phyloP scores from a whole-genome alignment of 2,329 filamentous ascomycete species.

The Penicillium sp. region DNA sequence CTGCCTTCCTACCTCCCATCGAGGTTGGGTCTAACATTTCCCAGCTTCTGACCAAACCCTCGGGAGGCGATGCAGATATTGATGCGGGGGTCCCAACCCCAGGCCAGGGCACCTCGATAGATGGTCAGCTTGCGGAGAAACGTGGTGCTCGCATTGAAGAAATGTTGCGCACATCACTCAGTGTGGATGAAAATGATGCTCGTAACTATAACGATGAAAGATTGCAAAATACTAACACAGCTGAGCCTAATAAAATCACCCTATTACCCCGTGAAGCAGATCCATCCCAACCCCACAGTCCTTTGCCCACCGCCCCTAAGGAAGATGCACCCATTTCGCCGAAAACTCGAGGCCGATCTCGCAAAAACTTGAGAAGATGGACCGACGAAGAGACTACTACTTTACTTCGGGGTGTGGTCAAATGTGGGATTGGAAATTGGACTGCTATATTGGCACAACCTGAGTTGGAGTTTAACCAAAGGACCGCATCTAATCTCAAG shows the following conservation, averaged over 20 bases:
- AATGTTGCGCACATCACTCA: constrained; percentile 33
- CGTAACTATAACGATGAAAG: constrained; percentile 18
- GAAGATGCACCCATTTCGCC: constrained; percentile 30
- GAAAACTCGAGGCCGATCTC: constrained; percentile 41
- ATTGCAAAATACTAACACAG: constrained; percentile 9
- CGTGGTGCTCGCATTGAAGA: constrained; percentile 39
- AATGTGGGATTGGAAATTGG: constrained; percentile 66
- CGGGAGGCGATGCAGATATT: constrained; percentile 25
- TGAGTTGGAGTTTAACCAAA: constrained; percentile 58
- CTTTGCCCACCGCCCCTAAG: constrained; percentile 8
- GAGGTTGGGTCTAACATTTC: constrained; percentile 48
- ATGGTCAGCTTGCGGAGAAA: constrained; percentile 30
- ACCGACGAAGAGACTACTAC: constrained; percentile 62
- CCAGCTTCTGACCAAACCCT: constrained; percentile 39
- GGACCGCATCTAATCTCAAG: constrained; percentile 65
- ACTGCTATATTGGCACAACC: constrained; percentile 61
- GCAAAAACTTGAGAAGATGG: constrained; percentile 57
- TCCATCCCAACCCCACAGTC: background rate
- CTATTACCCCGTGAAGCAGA: constrained; percentile 10
- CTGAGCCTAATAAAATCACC: constrained; percentile 6
- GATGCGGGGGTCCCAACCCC: constrained; percentile 23
- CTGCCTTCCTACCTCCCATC: constrained; percentile 62
- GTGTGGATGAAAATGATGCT: constrained; percentile 17
- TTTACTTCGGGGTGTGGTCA: constrained; percentile 59
- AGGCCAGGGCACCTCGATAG: constrained; percentile 13